These are phyloP conservation scores for Naganishia sp. DNA, from an alignment of 1,284 basidiomycete species.

Conservation along the genomic window DNA sequence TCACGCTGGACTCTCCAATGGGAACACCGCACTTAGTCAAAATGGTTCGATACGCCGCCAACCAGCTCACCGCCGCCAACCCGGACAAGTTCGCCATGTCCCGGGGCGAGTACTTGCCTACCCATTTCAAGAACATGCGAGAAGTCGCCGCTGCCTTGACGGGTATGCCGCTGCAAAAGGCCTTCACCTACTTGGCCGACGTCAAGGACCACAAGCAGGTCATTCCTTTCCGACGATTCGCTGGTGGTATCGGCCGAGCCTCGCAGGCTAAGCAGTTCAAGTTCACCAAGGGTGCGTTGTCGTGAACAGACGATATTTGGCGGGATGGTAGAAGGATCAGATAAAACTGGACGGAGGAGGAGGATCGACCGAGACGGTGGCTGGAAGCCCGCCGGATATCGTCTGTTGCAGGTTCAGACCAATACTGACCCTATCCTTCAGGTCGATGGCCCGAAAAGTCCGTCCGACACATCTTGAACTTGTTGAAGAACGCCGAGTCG, in stretches of 20 bases:
- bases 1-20: neutral
- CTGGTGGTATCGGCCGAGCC: constrained; percentile 95
- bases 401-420: neutral
- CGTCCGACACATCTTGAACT: constrained; percentile 88
- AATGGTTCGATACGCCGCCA: constrained; percentile 86
- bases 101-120: constrained; percentile 94
- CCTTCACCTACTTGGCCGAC: constrained; percentile 90
- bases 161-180: constrained; percentile 95
- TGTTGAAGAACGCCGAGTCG: constrained; percentile 98
- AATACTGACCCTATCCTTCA: constrained; percentile 44
- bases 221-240: constrained; percentile 95
- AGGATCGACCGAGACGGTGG: neutral
- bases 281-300: constrained; percentile 81
- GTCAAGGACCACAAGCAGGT: constrained; percentile 96
- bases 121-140: constrained; percentile 99
- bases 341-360: neutral
- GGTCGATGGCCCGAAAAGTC: constrained; percentile 99
- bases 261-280: constrained; percentile 98
- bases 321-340: neutral
- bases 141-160: constrained; percentile 81
- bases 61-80: constrained; percentile 73
- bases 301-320: neutral
- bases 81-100: constrained; percentile 92
- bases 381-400: neutral
- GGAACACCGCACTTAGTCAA: constrained; percentile 13